Evolutionary conservation across 2,329 filamentous ascomycete species (phyloP), one percentile per base, ranked within the genome.

Genomic region (Neofusicoccum cordaticola): DNA sequence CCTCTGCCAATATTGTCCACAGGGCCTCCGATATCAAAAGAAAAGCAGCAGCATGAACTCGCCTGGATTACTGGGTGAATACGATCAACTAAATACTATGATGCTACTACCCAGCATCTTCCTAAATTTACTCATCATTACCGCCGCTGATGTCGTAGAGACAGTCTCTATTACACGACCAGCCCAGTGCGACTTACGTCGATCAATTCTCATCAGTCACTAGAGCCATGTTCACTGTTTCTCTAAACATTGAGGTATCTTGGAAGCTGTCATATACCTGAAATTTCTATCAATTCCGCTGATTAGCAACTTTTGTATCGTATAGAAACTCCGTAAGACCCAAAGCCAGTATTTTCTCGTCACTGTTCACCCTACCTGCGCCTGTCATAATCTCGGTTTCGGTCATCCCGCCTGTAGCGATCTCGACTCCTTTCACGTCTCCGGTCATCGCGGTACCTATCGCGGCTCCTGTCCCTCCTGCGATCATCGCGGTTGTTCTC

Each of bases 401-500:
- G 53, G 42, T 75, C 72, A 34, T 74, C 77, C 61, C 71, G 67
- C 66, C 76, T 74, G 64, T 78, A 69, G 50, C 69, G 67, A 53
- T 81, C 76, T 53, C 74, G 71, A 67, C 62, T 64, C 19, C 62
- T 51, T 5, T 64, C 62, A 19, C 62, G 42, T 13, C 52, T 48
- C 65, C 71, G 66, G 50, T 75, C 73, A 39, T 74, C 77, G 66
- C 76, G 73, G 64, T 78, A 73, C 41, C 79, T 74, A 68, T 81
- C 78, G 52, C 77, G 74, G 70, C 74, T 77, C 53, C 75, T 72
- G 50, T 78, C 72, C 56, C 70, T 69, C 60, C 72, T 69, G 51
- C 71, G 69, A 51, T 69, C 67, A 51, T 81, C 76, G 48, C 74
- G 72, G 67, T 75, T 71, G 9, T 76, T 71, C 17, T 68, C 63